Base-by-base conservation (phyloP, 352 stramenopile species). In the Phytophthora pseudosyringae region DNA sequence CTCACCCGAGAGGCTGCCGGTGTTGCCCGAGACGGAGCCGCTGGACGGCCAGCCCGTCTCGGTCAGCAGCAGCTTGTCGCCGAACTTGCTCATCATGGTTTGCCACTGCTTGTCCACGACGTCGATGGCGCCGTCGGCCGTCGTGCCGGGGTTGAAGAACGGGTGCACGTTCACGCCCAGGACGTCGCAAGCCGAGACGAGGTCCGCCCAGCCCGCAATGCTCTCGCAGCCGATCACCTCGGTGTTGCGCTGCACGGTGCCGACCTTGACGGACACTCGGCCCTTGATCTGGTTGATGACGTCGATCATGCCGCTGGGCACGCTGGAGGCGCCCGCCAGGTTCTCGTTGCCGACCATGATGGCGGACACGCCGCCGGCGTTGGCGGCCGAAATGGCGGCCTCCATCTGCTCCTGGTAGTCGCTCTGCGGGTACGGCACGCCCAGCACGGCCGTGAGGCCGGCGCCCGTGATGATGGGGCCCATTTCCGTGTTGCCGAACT, bases 291-390 rank as follows among this genome's bases (percentile, higher is more conserved):
- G 47, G 41, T 76, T 50, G 55, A 90, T 90, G 33, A 83, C 64
- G n/a, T 64, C 49, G 60, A 81, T 78, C 65, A 87, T 81, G 29
- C 52, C 70, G 9, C 61, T 64, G 1, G 78, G 76, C 12, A 86
- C 71, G 25, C 57, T 73, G 15, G 26, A 38, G 16, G 49, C 43
- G 8, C 55, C 50, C 1, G 61, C 74, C 50, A 89, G 59, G 75
- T 91, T 90, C 67, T 91, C 82, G 54, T 91, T 91, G 16, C 80
- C 82, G 26, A 90, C 73, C 55, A 91, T 85, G 48, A 91, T 83
- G 68, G 71, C 73, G 50, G 70, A 63, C 10, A 91, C 79, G 38
- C 64, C 73, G 39, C 78, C 75, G 15, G 44, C 70, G 25, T 78
- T 76, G 25, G 80, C 77, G 0, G 80, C 75, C 12, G 44, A 39